phyloP scores from a whole-genome alignment of 2,329 filamentous ascomycete species.

The Chrysosporium queenslandicum region DNA sequence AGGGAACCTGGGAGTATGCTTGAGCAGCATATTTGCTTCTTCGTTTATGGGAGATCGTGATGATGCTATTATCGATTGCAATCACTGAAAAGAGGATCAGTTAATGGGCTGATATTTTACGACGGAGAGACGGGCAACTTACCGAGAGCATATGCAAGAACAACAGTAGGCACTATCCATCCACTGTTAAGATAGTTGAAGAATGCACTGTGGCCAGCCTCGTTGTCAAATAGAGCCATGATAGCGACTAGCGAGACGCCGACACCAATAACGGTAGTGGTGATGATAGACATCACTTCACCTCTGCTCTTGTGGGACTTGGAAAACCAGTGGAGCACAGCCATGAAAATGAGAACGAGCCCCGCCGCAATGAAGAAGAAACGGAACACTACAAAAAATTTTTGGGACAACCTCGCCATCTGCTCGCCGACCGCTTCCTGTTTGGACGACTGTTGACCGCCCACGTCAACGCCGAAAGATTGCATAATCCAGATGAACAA shows the following conservation, averaged over 20 bases:
- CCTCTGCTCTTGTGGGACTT: conserved; percentile 18
- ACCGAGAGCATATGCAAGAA: conserved; percentile 10
- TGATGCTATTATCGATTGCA: conserved; percentile 9
- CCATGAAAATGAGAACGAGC: conserved; percentile 29
- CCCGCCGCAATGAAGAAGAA: conserved; percentile 34
- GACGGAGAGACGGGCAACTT: background rate
- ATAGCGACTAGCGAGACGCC: conserved; percentile 12
- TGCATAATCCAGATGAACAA: conserved; percentile 12
- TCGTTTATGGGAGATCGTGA: conserved; percentile 4
- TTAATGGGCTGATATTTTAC: background rate
- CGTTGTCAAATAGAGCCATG: conserved; percentile 2
- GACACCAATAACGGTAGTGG: conserved; percentile 10
- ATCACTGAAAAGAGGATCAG: conserved; percentile 3
- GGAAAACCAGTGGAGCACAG: conserved; percentile 22
- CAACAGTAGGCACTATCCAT: conserved; percentile 14
- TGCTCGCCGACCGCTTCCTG: background rate
- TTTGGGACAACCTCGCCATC: conserved; percentile 25
- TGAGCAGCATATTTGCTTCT: conserved; percentile 6
- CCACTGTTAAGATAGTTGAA: conserved; percentile 1
- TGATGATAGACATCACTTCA: conserved; percentile 17
- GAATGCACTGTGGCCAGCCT: background rate
- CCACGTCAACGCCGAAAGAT: conserved; percentile 14
- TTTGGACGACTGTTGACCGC: background rate
- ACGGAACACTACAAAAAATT: conserved; percentile 19
- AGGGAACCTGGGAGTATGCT: background rate